These are phyloP conservation scores for Arachis hypogaea DNA, from an alignment of 306 rosid genomes.

Conservation along the genomic window DNA sequence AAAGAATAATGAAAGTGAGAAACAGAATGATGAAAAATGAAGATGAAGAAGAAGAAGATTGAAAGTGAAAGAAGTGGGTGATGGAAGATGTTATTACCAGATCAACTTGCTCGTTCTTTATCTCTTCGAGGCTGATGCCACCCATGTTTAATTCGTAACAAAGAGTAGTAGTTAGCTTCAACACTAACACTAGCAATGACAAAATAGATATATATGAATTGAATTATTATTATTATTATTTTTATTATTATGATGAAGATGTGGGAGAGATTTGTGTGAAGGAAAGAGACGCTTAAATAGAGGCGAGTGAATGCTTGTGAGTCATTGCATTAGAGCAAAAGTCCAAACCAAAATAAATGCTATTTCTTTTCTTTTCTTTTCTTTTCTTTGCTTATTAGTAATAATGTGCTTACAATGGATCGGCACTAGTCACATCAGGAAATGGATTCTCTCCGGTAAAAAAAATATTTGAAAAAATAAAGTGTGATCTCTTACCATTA, in stretches of 20 bases:
- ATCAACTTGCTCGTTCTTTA: slow-evolving; percentile 82
- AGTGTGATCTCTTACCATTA: too few relatives aligned
- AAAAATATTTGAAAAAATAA: too few relatives aligned
- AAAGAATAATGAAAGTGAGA: background rate
- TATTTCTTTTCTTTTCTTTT: too few relatives aligned
- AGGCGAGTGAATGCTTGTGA: background rate
- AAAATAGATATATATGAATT: background rate
- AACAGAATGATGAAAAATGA: too few relatives aligned
- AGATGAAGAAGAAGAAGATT: background rate
- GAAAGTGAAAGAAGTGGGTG: background rate
- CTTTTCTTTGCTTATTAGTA: too few relatives aligned
- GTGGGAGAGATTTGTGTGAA: background rate
- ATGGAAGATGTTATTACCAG: slow-evolving; percentile 50
- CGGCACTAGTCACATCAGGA: too few relatives aligned
- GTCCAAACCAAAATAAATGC: slow-evolving; percentile 48
- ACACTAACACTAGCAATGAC: background rate
- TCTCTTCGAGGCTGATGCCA: slow-evolving; percentile 75
- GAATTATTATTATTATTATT: too few relatives aligned
- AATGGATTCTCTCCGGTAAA: too few relatives aligned
- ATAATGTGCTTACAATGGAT: too few relatives aligned
- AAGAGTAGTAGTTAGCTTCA: too few relatives aligned
- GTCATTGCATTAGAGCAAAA: slow-evolving; percentile 24
- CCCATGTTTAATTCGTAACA: slow-evolving; percentile 49
- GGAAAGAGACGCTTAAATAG: slow-evolving; percentile 32
- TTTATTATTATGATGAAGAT: too few relatives aligned